Conservation (phyloP, 108 stramenopile species). For the Cyclotella atomus region DNA sequence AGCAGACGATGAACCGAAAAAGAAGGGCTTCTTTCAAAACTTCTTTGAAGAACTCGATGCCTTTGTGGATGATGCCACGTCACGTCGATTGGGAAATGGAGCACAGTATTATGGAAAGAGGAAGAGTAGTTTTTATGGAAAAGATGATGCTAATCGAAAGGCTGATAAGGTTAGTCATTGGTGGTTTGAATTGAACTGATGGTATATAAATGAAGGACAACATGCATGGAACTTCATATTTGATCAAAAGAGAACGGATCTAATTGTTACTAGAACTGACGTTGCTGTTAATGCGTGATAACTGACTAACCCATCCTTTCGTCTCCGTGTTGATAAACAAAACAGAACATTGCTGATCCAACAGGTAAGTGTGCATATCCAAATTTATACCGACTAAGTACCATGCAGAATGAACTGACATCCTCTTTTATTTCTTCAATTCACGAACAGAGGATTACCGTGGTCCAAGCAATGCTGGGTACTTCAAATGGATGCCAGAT, state of each 20-base stretch:
- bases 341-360: background rate
- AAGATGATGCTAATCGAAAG: slow-evolving; percentile 70
- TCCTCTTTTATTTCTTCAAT: too few relatives aligned
- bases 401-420: too few relatives aligned
- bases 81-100: slow-evolving; percentile 77
- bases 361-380: slow-evolving; percentile 7
- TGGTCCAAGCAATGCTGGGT: slow-evolving; percentile 74
- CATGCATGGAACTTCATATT: too few relatives aligned
- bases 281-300: too few relatives aligned
- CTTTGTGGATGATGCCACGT: slow-evolving; percentile 90
- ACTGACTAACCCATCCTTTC: too few relatives aligned
- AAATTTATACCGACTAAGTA: too few relatives aligned
- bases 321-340: too few relatives aligned
- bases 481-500: slow-evolving; percentile 86
- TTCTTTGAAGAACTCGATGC: slow-evolving; percentile 88
- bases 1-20: slow-evolving; percentile 1
- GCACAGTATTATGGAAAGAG: slow-evolving; percentile 86
- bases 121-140: slow-evolving; percentile 71
- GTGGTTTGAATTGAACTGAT: background rate
- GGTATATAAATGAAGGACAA: too few relatives aligned
- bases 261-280: too few relatives aligned
- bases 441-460: slow-evolving; percentile 77
- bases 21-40: slow-evolving; percentile 61
- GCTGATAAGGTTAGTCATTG: slow-evolving; percentile 42
- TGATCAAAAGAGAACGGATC: too few relatives aligned